phyloP scores from a whole-genome alignment of 2,329 filamentous ascomycete genomes.

The Thelonectria discophora region DNA sequence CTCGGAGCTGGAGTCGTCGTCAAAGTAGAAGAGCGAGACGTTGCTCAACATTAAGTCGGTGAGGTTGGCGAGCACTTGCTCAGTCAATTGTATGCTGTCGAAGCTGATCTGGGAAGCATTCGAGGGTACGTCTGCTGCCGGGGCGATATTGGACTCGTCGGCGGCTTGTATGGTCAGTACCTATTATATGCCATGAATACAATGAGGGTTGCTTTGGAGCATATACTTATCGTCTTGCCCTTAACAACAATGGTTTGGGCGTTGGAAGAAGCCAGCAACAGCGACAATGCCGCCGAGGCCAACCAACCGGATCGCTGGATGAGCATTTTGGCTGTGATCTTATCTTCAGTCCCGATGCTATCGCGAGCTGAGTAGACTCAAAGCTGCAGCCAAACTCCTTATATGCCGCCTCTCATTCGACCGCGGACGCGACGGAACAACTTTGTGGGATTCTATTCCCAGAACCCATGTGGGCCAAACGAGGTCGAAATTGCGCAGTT shows the following conservation, averaged over 20 bases:
- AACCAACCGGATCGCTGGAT: conserved; percentile 15
- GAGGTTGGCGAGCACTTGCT: conserved; percentile 44
- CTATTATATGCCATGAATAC: not conserved
- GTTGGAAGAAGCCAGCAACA: conserved; percentile 17
- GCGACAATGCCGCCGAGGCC: conserved; percentile 14
- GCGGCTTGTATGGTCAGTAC: conserved; percentile 25
- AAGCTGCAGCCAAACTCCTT: conserved; percentile 12
- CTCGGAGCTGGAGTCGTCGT: conserved; percentile 28
- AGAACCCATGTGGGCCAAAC: conserved; percentile 13
- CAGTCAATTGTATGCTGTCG: conserved; percentile 46
- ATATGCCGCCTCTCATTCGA: not conserved
- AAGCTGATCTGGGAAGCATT: conserved; percentile 5
- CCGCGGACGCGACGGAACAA: not conserved
- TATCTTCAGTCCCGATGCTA: conserved; percentile 8
- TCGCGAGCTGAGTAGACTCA: not conserved
- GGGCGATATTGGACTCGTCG: conserved; percentile 34
- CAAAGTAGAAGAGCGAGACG: conserved; percentile 46
- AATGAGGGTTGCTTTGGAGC: no score
- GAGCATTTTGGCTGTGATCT: conserved; percentile 18
- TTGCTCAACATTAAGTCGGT: conserved; percentile 40
- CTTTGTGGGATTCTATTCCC: not conserved
- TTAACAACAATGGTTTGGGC: conserved; percentile 38
- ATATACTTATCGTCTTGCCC: conserved; percentile 33
- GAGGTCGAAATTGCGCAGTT: conserved; percentile 4
- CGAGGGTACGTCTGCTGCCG: conserved; percentile 29